Base-by-base conservation (phyloP, 2,329 filamentous ascomycete species). In the Colletotrichum sp. region DNA sequence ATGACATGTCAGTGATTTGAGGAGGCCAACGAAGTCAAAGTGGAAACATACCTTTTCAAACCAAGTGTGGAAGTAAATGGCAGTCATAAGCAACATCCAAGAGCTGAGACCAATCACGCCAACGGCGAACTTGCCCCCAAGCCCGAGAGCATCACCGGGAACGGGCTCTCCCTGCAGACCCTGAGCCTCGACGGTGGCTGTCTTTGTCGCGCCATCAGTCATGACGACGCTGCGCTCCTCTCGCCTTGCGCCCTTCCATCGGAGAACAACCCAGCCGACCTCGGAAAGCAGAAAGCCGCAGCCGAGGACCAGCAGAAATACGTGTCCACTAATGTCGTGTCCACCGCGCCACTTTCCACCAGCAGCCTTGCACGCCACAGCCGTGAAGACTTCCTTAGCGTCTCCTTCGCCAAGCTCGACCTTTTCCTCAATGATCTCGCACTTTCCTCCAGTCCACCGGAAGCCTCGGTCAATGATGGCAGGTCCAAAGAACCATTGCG, bases 11-110 rank as follows among this genome's bases (percentile, higher is more conserved):
- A 85, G 82, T 69, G 68, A 66, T n/a, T 12, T 5, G 2, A 21
- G 4, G 24, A 18, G 34, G 30, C 6, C 12, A 10, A 15, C 3
- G 1, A 6, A 34, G 3, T 12, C 7, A 26, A 4, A 6, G n/a
- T 0, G 6, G 21, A n/a, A 55, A 83, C 89, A 81, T 81, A 95
- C 94, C 93, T 99, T 99, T 88, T 99, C 97, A 81, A 98, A 93
- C 96, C 96, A 99, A 1, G 97, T 99, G 85, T 99, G 97, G 82
- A 99, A 99, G 89, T 96, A 99, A 52, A 98, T 96, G 4, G 96
- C 96, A 55, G 97, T 99, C 97, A 99, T 99, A 77, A 99, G 89
- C 83, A 99, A 85, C 97, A 99, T 99, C 95, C 97, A 99, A 88
- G 93, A 91, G 82, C 93, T 95, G 82, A 98, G 81, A 1, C 85